A percentile compares a stretch with the other conserved stretches of the same genome.
Evolutionary conservation across 2,329 filamentous ascomycete genomes (phyloP).

Genomic region (Didymella segeticola): DNA sequence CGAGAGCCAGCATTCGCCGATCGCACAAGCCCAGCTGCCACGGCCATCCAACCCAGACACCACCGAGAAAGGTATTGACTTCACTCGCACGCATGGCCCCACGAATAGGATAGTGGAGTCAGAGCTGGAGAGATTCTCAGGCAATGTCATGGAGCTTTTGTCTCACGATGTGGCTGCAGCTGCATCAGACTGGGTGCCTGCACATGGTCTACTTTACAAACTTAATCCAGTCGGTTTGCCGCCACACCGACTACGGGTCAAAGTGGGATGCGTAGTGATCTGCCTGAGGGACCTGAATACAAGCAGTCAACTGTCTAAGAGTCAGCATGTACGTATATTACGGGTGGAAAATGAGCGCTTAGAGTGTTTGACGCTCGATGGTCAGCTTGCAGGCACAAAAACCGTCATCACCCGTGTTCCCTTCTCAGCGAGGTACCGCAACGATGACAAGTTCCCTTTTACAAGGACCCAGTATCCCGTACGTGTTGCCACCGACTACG

Average conservation of each 20-base stretch:
- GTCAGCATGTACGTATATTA: slow-evolving; percentile 41
- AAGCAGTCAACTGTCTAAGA: slow-evolving; percentile 42
- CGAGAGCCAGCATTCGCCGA: neutral
- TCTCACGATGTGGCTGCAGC: slow-evolving; percentile 39
- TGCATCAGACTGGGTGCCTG: slow-evolving; percentile 33
- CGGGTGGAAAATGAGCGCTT: slow-evolving; percentile 36
- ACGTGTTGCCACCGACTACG: slow-evolving; percentile 33
- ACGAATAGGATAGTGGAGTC: slow-evolving; percentile 37
- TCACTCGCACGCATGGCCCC: slow-evolving; percentile 40
- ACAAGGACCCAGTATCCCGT: slow-evolving; percentile 44
- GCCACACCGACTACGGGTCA: slow-evolving; percentile 44
- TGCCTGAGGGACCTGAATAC: slow-evolving; percentile 38
- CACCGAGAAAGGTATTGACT: slow-evolving; percentile 8
- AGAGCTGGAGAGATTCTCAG: slow-evolving; percentile 33
- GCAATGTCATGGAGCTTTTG: slow-evolving; percentile 40
- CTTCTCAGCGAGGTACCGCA: slow-evolving; percentile 39
- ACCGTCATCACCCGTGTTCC: slow-evolving; percentile 37
- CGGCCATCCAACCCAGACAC: neutral
- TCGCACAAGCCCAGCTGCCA: neutral
- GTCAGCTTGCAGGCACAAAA: slow-evolving; percentile 43
- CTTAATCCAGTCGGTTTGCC: slow-evolving; percentile 42
- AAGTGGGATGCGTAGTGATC: slow-evolving; percentile 40
- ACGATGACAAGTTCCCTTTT: slow-evolving; percentile 35
- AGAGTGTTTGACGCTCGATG: slow-evolving; percentile 45
- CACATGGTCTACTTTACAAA: slow-evolving; percentile 36